phyloP scores from a whole-genome alignment of 2,329 filamentous ascomycete species.

The Amesomyces nigricolor region DNA sequence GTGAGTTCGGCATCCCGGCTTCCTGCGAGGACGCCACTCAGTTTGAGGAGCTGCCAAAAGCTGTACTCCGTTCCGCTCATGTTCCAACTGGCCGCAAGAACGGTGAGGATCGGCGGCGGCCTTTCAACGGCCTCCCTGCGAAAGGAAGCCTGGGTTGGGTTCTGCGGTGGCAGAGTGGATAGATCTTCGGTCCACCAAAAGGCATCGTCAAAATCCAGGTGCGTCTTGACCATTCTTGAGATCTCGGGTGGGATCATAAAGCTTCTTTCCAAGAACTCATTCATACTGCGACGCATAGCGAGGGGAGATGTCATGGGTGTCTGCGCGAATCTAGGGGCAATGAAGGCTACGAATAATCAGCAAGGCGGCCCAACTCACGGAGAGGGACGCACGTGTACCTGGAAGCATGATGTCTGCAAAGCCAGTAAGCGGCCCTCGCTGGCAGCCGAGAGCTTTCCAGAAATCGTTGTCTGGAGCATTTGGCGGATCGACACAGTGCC shows the following conservation, averaged over 20 bases:
- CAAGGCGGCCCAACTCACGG: constrained; percentile 5
- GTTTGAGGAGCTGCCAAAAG: constrained; percentile 47
- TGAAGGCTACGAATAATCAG: constrained; percentile 35
- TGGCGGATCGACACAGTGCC: constrained; percentile 39
- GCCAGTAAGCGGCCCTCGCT: constrained; percentile 42
- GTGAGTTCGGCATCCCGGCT: constrained; percentile 45
- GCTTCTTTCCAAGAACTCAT: constrained; percentile 45
- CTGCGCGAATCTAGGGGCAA: constrained; percentile 45
- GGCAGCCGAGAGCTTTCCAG: constrained; percentile 48
- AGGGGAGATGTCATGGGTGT: constrained; percentile 48
- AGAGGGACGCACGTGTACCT: constrained; percentile 33
- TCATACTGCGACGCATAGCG: constrained; percentile 45
- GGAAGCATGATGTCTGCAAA: constrained; percentile 47
- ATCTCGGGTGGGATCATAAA: constrained; percentile 40
- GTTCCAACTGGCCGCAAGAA: constrained; percentile 49
- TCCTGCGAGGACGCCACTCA: constrained; percentile 45
- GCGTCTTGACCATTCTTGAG: constrained; percentile 38
- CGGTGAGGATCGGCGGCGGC: constrained; percentile 45
- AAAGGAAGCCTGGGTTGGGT: constrained; percentile 36
- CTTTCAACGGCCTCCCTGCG: constrained; percentile 36
- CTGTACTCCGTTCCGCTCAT: constrained; percentile 44
- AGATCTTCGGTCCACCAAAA: constrained; percentile 55
- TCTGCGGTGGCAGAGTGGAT: constrained; percentile 36
- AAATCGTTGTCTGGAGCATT: constrained; percentile 37
- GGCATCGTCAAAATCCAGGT: constrained; percentile 49